A percentile compares a stretch with the other conserved stretches of the same genome.
Conservation (phyloP, 2,329 filamentous ascomycete species). For the Neurospora crassa region DNA sequence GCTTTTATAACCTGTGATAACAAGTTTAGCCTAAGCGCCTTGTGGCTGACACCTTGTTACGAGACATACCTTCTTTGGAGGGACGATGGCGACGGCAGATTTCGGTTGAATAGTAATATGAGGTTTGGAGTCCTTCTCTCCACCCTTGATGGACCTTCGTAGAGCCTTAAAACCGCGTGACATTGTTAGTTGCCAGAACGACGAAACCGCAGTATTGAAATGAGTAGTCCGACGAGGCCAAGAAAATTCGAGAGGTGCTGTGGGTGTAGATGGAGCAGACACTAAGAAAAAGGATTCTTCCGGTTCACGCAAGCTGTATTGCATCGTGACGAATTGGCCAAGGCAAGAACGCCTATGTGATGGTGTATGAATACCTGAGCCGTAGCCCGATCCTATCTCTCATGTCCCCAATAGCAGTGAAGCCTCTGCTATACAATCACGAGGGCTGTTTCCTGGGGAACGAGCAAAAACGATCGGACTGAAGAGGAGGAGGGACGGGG, state of each 20-base stretch:
- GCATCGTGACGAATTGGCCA: background rate
- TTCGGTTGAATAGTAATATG: slow-evolving; percentile 75
- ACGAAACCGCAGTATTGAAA: background rate
- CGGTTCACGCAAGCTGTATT: background rate
- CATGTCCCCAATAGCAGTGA: background rate
- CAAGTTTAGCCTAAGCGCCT: background rate
- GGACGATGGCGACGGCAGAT: slow-evolving; percentile 77
- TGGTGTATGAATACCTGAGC: slow-evolving; percentile 5
- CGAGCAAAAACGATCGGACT: slow-evolving; percentile 4
- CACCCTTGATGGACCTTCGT: slow-evolving; percentile 77
- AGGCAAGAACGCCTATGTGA: background rate
- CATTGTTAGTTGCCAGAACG: slow-evolving; percentile 26
- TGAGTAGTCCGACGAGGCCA: background rate
- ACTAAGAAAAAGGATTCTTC: background rate
- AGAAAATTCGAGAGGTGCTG: background rate
- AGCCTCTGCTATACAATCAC: background rate
- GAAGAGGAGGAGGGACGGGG: slow-evolving; percentile 4
- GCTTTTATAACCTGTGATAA: slow-evolving; percentile 82
- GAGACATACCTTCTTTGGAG: slow-evolving; percentile 78
- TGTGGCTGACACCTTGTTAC: background rate
- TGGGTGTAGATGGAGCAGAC: slow-evolving; percentile 4
- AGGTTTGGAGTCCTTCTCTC: slow-evolving; percentile 64
- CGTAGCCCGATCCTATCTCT: background rate
- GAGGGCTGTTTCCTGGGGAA: background rate
- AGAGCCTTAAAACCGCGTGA: slow-evolving; percentile 54